Conservation (phyloP, 225 moss, liverwort and hornwort species). For the Asterella californica region DNA sequence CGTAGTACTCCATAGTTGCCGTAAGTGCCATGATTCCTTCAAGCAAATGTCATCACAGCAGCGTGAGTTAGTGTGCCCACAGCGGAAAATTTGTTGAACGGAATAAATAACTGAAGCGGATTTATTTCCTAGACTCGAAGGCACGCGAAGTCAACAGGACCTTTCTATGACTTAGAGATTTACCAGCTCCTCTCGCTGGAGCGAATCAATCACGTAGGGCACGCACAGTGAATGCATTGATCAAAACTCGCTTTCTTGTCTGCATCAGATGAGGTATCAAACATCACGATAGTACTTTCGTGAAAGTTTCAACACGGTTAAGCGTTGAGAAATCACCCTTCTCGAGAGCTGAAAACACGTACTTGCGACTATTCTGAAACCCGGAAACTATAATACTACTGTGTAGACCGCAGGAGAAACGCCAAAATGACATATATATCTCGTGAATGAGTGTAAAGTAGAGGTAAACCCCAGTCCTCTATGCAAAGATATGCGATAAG, state of each 20-base stretch:
- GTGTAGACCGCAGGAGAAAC: not conserved
- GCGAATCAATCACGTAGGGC: slow-evolving; percentile 85
- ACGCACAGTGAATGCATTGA: slow-evolving; percentile 94
- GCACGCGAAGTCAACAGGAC: not conserved
- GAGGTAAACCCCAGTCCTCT: no score
- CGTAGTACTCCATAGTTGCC: slow-evolving; percentile 85
- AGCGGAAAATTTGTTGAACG: not conserved
- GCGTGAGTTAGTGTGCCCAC: not conserved
- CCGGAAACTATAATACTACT: not conserved
- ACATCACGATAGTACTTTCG: not conserved
- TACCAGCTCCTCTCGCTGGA: slow-evolving; percentile 95
- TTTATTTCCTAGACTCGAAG: not conserved
- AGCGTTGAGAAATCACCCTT: not conserved
- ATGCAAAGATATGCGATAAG: not conserved
- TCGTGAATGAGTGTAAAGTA: not conserved
- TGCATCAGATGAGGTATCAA: slow-evolving; percentile 22
- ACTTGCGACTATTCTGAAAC: not conserved
- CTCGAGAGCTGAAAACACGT: not conserved
- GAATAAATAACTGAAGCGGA: not conserved
- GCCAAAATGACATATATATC: not conserved
- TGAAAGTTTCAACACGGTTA: not conserved
- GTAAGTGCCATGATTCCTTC: slow-evolving; percentile 93
- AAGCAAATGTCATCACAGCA: not conserved
- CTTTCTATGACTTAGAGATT: not conserved
- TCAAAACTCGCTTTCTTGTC: slow-evolving; percentile 93